These are phyloP conservation scores for Boletus rubroflammeus DNA, from an alignment of 768 basidiomycete species.

Conservation along the genomic window DNA sequence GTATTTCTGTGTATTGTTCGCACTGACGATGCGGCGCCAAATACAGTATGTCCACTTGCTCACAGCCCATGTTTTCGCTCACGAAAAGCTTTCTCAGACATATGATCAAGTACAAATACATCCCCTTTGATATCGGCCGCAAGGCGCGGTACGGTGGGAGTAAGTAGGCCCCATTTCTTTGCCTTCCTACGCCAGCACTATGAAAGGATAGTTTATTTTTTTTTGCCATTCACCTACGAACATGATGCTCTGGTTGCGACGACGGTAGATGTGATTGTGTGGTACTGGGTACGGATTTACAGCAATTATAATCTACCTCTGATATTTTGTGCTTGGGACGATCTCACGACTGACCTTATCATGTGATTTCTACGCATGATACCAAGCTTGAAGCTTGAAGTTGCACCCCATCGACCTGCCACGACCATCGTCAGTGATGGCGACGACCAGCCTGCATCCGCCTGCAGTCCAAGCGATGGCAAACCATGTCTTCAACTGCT, in stretches of 20 bases:
- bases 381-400: not conserved
- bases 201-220: slow-evolving; percentile 7
- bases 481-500: slow-evolving; percentile 37
- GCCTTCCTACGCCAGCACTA: not conserved
- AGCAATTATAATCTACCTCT: slow-evolving; percentile 22
- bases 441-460: slow-evolving; percentile 10
- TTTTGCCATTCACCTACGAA: slow-evolving; percentile 9
- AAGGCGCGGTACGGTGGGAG: slow-evolving; percentile 79
- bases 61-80: not conserved
- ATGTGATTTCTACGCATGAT: slow-evolving; percentile 12
- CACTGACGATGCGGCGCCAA: slow-evolving; percentile 93
- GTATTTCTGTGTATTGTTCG: slow-evolving; percentile 94
- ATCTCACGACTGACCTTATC: slow-evolving; percentile 2
- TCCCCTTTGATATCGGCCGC: slow-evolving; percentile 93
- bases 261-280: slow-evolving; percentile 18
- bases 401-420: not conserved
- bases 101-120: slow-evolving; percentile 98
- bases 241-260: slow-evolving; percentile 10
- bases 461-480: slow-evolving; percentile 39
- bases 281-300: slow-evolving; percentile 30
- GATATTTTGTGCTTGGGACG: not conserved
- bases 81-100: slow-evolving; percentile 52
- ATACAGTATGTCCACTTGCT: slow-evolving; percentile 68
- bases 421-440: slow-evolving; percentile 11
- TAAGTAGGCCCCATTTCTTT: slow-evolving; percentile 34